These are phyloP conservation scores for Penicillium egyptiacum DNA, from an alignment of 495 filamentous ascomycete genomes.

Conservation along the genomic window DNA sequence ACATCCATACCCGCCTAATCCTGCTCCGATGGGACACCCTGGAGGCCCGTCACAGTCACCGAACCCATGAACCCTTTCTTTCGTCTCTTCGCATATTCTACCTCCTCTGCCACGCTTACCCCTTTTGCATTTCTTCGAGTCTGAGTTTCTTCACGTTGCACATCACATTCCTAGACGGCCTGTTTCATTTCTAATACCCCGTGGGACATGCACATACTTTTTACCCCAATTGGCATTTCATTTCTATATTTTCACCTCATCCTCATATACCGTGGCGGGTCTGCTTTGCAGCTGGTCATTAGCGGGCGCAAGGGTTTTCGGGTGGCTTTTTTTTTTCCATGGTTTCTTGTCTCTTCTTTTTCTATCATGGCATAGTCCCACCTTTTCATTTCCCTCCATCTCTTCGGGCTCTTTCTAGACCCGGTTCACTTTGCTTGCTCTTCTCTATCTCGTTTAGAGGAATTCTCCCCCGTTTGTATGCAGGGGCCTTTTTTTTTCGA, in stretches of 20 bases:
- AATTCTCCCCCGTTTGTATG: constrained; percentile 7
- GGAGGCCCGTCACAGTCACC: constrained; percentile 29
- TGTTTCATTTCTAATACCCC: constrained; percentile 39
- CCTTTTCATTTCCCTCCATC: constrained; percentile 21
- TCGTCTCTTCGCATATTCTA: background rate
- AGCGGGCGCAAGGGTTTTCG: constrained; percentile 45
- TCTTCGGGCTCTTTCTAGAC: constrained; percentile 4
- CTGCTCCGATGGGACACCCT: constrained; percentile 41
- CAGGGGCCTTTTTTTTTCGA: background rate
- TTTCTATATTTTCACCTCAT: constrained; percentile 26
- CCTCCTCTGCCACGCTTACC: constrained; percentile 1
- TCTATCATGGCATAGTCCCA: constrained; percentile 23
- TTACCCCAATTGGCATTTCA: constrained; percentile 20
- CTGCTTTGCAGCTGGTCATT: constrained; percentile 44
- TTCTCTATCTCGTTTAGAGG: constrained; percentile 11
- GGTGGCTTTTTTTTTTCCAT: constrained; percentile 38
- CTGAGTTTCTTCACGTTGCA: constrained; percentile 23
- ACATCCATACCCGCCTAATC: constrained; percentile 28
- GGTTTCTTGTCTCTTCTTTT: constrained; percentile 13
- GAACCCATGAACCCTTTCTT: background rate
- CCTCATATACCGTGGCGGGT: constrained; percentile 35
- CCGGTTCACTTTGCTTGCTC: constrained; percentile 1
- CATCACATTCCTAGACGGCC: constrained; percentile 31
- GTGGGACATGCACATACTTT: constrained; percentile 23
- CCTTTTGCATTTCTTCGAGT: constrained; percentile 10